Base-by-base conservation (phyloP, 345 rosid genomes). In the Laguncularia racemosa region DNA sequence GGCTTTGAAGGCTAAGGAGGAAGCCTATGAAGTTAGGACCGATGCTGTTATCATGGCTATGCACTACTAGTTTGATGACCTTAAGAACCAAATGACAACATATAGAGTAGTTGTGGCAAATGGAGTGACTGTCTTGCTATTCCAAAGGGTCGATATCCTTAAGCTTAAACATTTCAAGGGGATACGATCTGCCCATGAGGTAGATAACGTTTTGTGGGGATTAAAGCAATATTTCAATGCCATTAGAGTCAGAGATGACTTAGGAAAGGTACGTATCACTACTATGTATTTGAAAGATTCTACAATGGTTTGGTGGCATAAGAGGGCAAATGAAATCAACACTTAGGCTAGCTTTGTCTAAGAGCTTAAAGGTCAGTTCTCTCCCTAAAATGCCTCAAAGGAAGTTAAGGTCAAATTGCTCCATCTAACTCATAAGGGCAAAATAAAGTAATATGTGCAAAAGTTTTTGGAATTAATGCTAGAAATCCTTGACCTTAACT, bases 151-250 rank as follows among this genome's bases (percentile, higher is more conserved):
- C 9, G 40, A 33, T 33, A 8, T 33, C 1, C 20, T 38, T 3
- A 63, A n/a, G 44, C 53, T 53, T 21, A 23, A 6, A n/a, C 14
- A 44, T 18, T 55, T 53, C 19, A 46, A 47, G 20, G 67, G 60
- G 17, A 12, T 13, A 5, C 2, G 1, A 47, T 23, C 20, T 4
- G 20, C 46, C 19, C 26, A n/a, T 21, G 60, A 63, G 1, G 45
- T 48, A 40, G 54, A 20, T 13, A 55, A 63, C 20, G 55, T 55
- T 11, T 16, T 55, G 2, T 55, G 20, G 48, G 12, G 58, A 12
- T 3, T 47, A 0, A 46, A 63, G 14, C 38, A 26, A 15, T 53
- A 15, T 14, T 63, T 54, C 15, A 49, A 20, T 0, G 46, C 46
- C 23, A n/a, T 54, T 2, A 0, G 12, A n/a, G n/a, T 53, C 19